These are phyloP conservation scores for Hemileccinum impolitum DNA, from an alignment of 768 basidiomycete genomes.

Conservation along the genomic window DNA sequence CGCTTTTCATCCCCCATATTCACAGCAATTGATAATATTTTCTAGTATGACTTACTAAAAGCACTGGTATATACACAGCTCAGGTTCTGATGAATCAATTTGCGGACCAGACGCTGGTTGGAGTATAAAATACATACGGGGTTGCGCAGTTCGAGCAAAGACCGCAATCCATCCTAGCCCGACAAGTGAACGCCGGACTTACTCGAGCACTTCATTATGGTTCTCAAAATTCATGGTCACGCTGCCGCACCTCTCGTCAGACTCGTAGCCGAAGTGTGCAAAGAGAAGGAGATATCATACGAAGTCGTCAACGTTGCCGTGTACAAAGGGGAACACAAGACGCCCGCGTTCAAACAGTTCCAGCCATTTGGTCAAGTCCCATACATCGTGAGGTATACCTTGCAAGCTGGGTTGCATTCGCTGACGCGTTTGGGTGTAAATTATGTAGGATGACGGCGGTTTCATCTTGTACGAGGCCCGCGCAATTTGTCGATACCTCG, in stretches of 20 bases:
- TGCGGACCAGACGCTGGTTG: not conserved
- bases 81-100: not conserved
- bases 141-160: not conserved
- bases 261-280: slow-evolving; percentile 38
- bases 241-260: slow-evolving; percentile 36
- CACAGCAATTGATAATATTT: not conserved
- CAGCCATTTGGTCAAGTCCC: slow-evolving; percentile 42
- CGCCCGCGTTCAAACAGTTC: slow-evolving; percentile 27
- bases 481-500: slow-evolving; percentile 33
- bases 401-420: not conserved
- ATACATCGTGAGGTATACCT: slow-evolving; percentile 20
- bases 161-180: not conserved
- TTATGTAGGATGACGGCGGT: slow-evolving; percentile 28
- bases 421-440: not conserved
- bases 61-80: not conserved
- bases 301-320: slow-evolving; percentile 36
- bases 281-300: slow-evolving; percentile 39
- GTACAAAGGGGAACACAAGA: slow-evolving; percentile 35
- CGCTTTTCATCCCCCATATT: not conserved
- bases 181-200: not conserved
- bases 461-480: slow-evolving; percentile 26
- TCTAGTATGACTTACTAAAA: not conserved
- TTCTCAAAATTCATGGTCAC: slow-evolving; percentile 43
- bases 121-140: slow-evolving; percentile 3
- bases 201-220: slow-evolving; percentile 29